phyloP scores from a whole-genome alignment of 768 basidiomycete genomes.

The Mycena galopus region DNA sequence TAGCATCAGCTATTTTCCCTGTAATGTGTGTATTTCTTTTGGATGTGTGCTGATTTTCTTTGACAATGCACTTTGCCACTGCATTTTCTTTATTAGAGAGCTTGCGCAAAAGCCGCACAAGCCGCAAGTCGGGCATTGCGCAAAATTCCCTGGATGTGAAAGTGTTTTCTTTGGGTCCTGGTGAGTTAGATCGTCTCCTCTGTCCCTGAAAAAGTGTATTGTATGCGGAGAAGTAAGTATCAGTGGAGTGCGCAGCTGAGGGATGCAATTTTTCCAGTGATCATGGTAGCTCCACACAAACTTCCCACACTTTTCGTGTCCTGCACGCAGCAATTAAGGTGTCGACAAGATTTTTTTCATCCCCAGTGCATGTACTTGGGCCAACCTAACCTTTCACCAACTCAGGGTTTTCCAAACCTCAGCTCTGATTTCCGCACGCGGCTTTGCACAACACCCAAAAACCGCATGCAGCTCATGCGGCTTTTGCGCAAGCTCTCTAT shows the following conservation, averaged over 20 bases:
- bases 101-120: no score
- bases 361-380: not conserved
- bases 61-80: no score
- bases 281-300: not conserved
- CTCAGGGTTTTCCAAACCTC: not conserved
- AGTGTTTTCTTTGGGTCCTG: not conserved
- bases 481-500: no score
- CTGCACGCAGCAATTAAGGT: no score
- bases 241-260: not conserved
- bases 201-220: not conserved
- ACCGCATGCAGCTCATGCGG: no score
- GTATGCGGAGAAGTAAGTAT: not conserved
- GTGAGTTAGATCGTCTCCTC: not conserved
- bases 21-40: no score
- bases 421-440: not conserved
- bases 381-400: not conserved
- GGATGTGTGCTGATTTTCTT: no score
- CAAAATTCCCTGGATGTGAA: no score
- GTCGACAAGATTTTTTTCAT: not conserved
- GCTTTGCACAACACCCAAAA: no score
- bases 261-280: not conserved
- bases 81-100: no score
- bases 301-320: constrained; percentile 1
- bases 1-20: no score
- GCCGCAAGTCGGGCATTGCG: no score